Evolutionary conservation across 352 stramenopile species (phyloP).

Genomic region (Saprolegnia diclina): DNA sequence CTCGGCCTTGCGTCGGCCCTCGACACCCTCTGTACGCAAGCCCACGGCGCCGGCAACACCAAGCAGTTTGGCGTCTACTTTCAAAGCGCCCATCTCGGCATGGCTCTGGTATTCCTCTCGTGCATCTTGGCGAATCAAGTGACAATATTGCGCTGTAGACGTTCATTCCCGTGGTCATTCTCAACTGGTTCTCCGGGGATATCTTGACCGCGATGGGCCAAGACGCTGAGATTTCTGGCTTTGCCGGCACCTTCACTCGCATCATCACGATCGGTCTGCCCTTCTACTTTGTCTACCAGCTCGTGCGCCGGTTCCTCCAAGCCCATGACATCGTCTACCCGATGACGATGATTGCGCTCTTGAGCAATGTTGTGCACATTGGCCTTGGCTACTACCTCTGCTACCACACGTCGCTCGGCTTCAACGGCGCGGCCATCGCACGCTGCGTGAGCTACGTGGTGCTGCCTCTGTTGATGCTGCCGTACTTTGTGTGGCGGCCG

Average conservation of each 20-base stretch:
- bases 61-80: slow-evolving; percentile 56
- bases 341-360: slow-evolving; percentile 53
- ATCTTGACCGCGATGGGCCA: neutral
- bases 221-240: slow-evolving; percentile 35
- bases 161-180: neutral
- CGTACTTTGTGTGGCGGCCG: slow-evolving; percentile 38
- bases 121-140: neutral
- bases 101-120: slow-evolving; percentile 7
- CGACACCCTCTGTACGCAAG: slow-evolving; percentile 54
- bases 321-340: slow-evolving; percentile 66
- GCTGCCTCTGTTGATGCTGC: slow-evolving; percentile 46
- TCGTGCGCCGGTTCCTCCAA: slow-evolving; percentile 63
- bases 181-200: neutral
- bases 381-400: slow-evolving; percentile 60
- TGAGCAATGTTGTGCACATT: slow-evolving; percentile 56
- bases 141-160: neutral
- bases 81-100: slow-evolving; percentile 4
- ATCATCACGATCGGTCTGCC: slow-evolving; percentile 61
- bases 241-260: slow-evolving; percentile 54
- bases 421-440: slow-evolving; percentile 64
- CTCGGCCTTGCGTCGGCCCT: slow-evolving; percentile 49
- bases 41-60: slow-evolving; percentile 50
- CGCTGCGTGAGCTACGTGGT: slow-evolving; percentile 49
- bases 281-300: slow-evolving; percentile 71
- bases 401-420: slow-evolving; percentile 59